phyloP scores from a whole-genome alignment of 2,329 filamentous ascomycete genomes.

The Verticillium zaregamsianum region DNA sequence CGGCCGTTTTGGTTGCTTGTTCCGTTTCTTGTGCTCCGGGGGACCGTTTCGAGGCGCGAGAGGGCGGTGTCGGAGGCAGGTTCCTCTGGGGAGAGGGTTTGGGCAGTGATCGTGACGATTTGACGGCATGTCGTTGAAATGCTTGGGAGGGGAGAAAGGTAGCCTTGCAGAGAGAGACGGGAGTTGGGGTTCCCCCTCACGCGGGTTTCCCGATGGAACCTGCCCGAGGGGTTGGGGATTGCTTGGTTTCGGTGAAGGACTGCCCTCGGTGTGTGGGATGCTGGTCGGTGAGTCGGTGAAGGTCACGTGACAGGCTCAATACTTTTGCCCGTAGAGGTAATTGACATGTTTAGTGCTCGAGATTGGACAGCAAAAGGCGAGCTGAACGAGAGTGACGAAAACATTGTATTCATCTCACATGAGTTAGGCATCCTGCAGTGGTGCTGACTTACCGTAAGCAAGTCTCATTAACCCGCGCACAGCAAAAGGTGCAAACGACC shows the following conservation, averaged over 20 bases:
- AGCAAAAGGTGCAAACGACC: too few species aligned
- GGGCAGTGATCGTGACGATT: not conserved
- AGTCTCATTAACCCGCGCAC: too few species aligned
- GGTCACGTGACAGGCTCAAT: not conserved
- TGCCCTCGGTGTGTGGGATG: not conserved
- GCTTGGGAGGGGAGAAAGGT: not conserved
- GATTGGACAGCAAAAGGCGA: too few species aligned
- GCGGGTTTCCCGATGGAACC: not conserved
- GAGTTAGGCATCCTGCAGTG: too few species aligned
- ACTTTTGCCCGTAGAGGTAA: too few species aligned
- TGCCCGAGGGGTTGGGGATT: not conserved
- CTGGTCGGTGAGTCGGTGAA: not conserved
- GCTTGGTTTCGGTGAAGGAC: not conserved
- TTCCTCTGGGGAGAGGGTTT: not conserved
- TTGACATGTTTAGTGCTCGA: too few species aligned
- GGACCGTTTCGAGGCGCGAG: not conserved
- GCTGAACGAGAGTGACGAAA: too few species aligned
- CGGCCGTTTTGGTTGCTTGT: not conserved
- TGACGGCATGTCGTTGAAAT: not conserved
- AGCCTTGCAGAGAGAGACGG: not conserved
- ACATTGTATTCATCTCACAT: too few species aligned
- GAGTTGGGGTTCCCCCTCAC: not conserved
- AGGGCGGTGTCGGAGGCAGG: not conserved
- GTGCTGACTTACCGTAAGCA: too few species aligned
- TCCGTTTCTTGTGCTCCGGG: not conserved